These are phyloP conservation scores for Pestalotiopsis sp. DNA, from an alignment of 2,329 filamentous ascomycete species.

Conservation along the genomic window DNA sequence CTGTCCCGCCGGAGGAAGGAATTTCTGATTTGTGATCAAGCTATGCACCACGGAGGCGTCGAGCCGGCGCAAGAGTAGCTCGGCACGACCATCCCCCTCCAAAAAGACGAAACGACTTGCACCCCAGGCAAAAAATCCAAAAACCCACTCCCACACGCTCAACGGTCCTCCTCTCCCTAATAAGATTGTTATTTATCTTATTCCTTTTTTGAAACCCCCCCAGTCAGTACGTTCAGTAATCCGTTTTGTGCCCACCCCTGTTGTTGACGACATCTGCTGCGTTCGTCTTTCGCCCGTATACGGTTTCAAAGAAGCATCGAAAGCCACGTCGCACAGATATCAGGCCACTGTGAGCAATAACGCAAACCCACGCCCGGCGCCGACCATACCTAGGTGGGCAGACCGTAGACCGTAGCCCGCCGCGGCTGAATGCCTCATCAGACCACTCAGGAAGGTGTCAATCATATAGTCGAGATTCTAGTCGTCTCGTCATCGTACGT, in stretches of 20 bases:
- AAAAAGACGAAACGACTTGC: neutral
- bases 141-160: neutral
- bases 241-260: neutral
- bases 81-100: neutral
- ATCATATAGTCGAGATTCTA: neutral
- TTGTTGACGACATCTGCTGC: neutral
- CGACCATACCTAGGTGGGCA: neutral
- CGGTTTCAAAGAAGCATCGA: neutral
- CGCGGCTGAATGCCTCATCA: neutral
- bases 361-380: neutral
- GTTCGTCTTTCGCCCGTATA: neutral
- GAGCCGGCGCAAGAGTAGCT: slow-evolving; percentile 1
- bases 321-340: neutral
- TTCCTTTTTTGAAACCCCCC: neutral
- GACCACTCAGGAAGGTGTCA: neutral
- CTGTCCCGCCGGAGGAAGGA: neutral
- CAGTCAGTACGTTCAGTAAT: neutral
- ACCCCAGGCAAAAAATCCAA: neutral
- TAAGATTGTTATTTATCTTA: neutral
- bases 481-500: neutral
- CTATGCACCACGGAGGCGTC: slow-evolving; percentile 1
- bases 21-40: slow-evolving; percentile 10
- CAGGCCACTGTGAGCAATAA: neutral
- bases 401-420: neutral
- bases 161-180: neutral